Percentiles rank a stretch among this genome's conserved stretches.
These are phyloP conservation scores for Apiospora aurea DNA, from an alignment of 2,329 filamentous ascomycete species.

Conservation along the genomic window DNA sequence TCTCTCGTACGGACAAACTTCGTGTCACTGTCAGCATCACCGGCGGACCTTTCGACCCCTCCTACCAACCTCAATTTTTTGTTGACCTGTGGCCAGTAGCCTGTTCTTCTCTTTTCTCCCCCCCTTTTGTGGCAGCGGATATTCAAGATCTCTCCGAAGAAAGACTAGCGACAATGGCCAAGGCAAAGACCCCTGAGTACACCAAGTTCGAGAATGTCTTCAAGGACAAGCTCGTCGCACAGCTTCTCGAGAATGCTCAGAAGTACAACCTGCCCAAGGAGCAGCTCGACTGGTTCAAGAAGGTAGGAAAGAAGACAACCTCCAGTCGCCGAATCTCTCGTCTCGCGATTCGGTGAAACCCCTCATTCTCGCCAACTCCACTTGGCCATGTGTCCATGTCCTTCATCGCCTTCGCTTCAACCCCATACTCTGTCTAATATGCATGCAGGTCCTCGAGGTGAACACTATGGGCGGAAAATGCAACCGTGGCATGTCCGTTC, in stretches of 20 bases:
- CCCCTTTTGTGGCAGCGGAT: neutral
- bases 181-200: slow-evolving; percentile 77
- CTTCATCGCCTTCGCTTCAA: neutral
- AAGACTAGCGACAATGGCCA: slow-evolving; percentile 38
- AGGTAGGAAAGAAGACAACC: slow-evolving; percentile 55
- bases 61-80: neutral
- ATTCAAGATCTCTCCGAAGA: neutral
- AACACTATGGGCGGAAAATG: slow-evolving; percentile 96
- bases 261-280: slow-evolving; percentile 83
- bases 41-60: neutral
- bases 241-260: slow-evolving; percentile 79
- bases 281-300: slow-evolving; percentile 86
- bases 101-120: neutral
- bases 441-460: slow-evolving; percentile 74
- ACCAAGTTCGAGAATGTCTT: slow-evolving; percentile 91
- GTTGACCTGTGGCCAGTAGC: neutral
- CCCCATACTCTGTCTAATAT: slow-evolving; percentile 30
- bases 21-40: neutral
- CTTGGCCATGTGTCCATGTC: neutral
- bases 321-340: neutral
- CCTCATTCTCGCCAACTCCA: slow-evolving; percentile 9
- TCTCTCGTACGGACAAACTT: neutral
- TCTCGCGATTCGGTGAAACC: slow-evolving; percentile 23
- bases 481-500: slow-evolving; percentile 97
- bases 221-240: slow-evolving; percentile 78